Evolutionary conservation across 768 basidiomycete genomes (phyloP), one percentile per base, ranked within the genome.

Genomic region (Hortiboletus campestris): DNA sequence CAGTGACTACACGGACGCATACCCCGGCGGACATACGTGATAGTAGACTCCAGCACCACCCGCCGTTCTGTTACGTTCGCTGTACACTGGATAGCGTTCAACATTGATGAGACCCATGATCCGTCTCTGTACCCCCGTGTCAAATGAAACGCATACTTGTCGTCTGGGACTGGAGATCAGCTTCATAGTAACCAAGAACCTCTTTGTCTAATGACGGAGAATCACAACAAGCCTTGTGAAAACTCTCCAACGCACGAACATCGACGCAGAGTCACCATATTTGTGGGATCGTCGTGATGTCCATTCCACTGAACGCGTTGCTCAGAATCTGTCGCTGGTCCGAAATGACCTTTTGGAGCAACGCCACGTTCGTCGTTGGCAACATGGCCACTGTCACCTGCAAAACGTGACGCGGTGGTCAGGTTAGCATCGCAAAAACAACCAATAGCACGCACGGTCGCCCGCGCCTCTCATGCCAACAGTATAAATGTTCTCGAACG

Each of bases 401-500:
- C 42, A 32, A 32, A 32, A 12, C 13, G 16, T 6, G 17, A 7
- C 6, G 17, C 16, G 11, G 17, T 17, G 42, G 40, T 45, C 28
- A 45, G 44, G 12, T 12, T 12, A n/a, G 3, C 6, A 25, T 22
- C 32, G 9, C 20, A 17, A 47, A 35, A 35, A 16, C 19, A 47
- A 47, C 10, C 20, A 20, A 47, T 12, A 22, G 8, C 29, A 32
- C 51, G 32, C 31, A 49, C 42, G 22, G 36, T 47, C 32, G 11
- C 51, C 42, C 19, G 4, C n/a, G n/a, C 55, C 31, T 25, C 32
- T 22, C 39, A 40, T 86, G 8, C 88, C 87, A 19, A 88, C 61
- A 0, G 86, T 88, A 63, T 78, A 85, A 10, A 87, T 66, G 17
- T 81, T 83, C 63, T 89, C 87, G 50, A 76, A 86, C 1, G 55